Percentiles rank a stretch among this genome's conserved stretches.
Evolutionary conservation across 1,284 basidiomycete species (phyloP).

Genomic region (Ustilago nuda): DNA sequence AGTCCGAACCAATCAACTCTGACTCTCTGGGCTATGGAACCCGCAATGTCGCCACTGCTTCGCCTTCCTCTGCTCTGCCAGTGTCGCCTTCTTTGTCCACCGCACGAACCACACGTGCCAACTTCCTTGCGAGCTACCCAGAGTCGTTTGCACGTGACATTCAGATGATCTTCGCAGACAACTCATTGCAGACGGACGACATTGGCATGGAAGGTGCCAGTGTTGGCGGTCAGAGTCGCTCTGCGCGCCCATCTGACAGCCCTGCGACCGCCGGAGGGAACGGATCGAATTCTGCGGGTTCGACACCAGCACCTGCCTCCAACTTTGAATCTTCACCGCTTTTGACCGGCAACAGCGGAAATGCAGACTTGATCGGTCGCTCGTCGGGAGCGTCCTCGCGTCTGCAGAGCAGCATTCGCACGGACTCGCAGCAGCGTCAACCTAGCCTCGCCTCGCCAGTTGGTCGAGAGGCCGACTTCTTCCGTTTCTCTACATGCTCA

Average conservation of each 20-base stretch:
- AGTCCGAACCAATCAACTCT: slow-evolving; percentile 21
- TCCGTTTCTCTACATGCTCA: slow-evolving; percentile 66
- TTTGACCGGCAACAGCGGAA: slow-evolving; percentile 10
- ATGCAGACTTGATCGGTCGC: slow-evolving; percentile 19
- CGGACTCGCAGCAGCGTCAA: slow-evolving; percentile 34
- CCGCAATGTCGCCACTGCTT: slow-evolving; percentile 11
- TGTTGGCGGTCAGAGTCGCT: slow-evolving; percentile 8
- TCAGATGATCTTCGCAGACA: slow-evolving; percentile 37
- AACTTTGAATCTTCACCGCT: slow-evolving; percentile 40
- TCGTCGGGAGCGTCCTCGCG: slow-evolving; percentile 30
- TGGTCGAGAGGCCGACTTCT: slow-evolving; percentile 64
- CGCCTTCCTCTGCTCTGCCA: slow-evolving; percentile 17
- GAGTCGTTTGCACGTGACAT: slow-evolving; percentile 47
- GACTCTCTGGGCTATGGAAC: slow-evolving; percentile 25
- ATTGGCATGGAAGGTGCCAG: slow-evolving; percentile 36
- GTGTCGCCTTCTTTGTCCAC: slow-evolving; percentile 45
- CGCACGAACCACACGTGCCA: slow-evolving; percentile 33
- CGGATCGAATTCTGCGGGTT: slow-evolving; percentile 10
- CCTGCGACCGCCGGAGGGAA: neutral
- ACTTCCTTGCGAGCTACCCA: slow-evolving; percentile 39
- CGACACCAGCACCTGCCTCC: slow-evolving; percentile 26
- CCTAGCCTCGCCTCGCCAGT: slow-evolving; percentile 26
- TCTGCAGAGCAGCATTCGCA: slow-evolving; percentile 17
- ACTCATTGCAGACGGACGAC: slow-evolving; percentile 26
- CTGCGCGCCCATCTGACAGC: neutral